These are phyloP conservation scores for Backusella circina DNA, from an alignment of 192 early-diverging fungal genomes.

Conservation along the genomic window DNA sequence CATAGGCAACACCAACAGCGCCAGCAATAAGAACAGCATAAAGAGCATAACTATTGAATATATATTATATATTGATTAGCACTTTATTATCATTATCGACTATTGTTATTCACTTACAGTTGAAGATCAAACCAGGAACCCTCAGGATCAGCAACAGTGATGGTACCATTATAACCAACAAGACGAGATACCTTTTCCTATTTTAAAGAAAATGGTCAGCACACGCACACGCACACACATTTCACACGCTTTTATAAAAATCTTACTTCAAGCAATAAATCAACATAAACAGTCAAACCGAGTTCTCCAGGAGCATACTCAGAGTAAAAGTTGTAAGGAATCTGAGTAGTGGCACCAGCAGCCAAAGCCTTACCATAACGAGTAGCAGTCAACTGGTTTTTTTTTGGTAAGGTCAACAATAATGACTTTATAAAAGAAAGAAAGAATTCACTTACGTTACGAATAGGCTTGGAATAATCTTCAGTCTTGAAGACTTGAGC, in stretches of 20 bases:
- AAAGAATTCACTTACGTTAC: constrained; percentile 37
- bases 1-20: constrained; percentile 42
- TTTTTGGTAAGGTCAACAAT: not conserved
- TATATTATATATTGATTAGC: not conserved
- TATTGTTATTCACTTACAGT: constrained; percentile 37
- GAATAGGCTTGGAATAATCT: constrained; percentile 28
- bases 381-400: constrained; percentile 25
- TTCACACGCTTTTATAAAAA: not conserved
- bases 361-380: constrained; percentile 32
- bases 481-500: constrained; percentile 29
- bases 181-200: constrained; percentile 29
- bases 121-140: constrained; percentile 54
- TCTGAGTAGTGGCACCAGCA: constrained; percentile 27
- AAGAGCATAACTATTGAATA: constrained; percentile 46
- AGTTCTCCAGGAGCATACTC: constrained; percentile 44
- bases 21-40: constrained; percentile 39
- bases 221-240: not conserved
- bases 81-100: not conserved
- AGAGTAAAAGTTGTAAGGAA: constrained; percentile 45
- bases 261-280: constrained; percentile 39
- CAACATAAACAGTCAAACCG: constrained; percentile 40
- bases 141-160: constrained; percentile 44
- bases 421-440: not conserved
- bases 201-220: too few relatives aligned
- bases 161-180: constrained; percentile 44